Evolutionary conservation across 805 yeast genomes (phyloP), one percentile per base, ranked within the genome.

Genomic region (Clavispora santaluciae): DNA sequence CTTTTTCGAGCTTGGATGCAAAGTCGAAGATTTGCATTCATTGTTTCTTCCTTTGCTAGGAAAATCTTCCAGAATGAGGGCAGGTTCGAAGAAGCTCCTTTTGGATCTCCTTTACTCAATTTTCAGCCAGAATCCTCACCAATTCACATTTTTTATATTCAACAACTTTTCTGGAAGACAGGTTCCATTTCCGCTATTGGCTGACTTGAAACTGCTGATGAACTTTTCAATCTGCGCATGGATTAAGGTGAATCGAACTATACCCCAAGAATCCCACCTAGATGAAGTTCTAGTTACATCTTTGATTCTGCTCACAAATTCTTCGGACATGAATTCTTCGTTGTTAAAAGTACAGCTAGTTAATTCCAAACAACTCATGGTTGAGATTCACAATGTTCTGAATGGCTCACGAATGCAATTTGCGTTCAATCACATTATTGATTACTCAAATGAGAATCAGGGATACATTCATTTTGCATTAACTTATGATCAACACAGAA

Each of bases 181-280:
- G 6, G 35, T 49, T 6, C 36, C 51, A 2, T 36, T 51, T 9
- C 54, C 55, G 2, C 42, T 49, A 24, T 29, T 39, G 26, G 47
- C 42, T 22, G 53, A 49, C 15, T 30, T 35, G 13, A 22, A 24
- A 36, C 52, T 38, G 35, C 51, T 49, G 49, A 57, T 52, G 25
- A 39, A 53, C 21, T 61, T 70, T 38, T 56, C 75, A 0, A 48
- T 72, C 11, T 68, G 65, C 28, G 47, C 67, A 6, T 71, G 75
- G 76, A 58, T 70, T 38, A 66, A 66, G 41, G 36, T 69, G 22
- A 55, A 48, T 28, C 44, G 41, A 13, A 36, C 43, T 18, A 30
- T 22, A 16, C 45, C 42, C 17, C 43, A 45, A 24, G 22, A 38
- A 10, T 1, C 16, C 37, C 3, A 36, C 16, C 12, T 51, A 33